Evolutionary conservation across 306 rosid genomes (phyloP).

Genomic region (Cicer yamashitae): DNA sequence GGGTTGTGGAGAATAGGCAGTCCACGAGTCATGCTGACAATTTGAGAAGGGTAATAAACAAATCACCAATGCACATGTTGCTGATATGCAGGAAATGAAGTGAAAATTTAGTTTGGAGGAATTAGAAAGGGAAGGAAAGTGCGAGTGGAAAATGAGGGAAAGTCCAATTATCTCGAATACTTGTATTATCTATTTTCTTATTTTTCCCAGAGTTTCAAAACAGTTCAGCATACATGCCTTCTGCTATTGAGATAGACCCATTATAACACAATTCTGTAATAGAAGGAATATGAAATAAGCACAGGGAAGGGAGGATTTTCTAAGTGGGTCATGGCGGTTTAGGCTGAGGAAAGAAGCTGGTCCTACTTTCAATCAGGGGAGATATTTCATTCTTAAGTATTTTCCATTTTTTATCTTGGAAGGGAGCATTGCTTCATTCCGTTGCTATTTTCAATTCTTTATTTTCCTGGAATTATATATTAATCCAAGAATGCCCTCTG

Average conservation of each 20-base stretch:
- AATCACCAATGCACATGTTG: neutral
- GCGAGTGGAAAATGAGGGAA: neutral
- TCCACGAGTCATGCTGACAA: neutral
- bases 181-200: neutral
- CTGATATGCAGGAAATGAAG: neutral
- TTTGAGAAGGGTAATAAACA: constrained; percentile 1
- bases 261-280: no score
- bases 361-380: neutral
- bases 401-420: neutral
- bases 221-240: neutral
- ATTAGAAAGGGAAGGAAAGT: neutral
- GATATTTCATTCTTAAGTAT: neutral
- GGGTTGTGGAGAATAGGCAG: neutral
- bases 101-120: neutral
- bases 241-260: no score
- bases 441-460: neutral
- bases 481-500: neutral
- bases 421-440: neutral
- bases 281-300: no score
- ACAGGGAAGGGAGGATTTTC: no score
- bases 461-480: neutral
- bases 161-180: neutral
- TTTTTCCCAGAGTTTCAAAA: neutral
- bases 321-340: no score
- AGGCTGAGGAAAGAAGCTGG: neutral